Base-by-base conservation (phyloP, 1,284 basidiomycete genomes). In the Cystobasidium slooffiae region DNA sequence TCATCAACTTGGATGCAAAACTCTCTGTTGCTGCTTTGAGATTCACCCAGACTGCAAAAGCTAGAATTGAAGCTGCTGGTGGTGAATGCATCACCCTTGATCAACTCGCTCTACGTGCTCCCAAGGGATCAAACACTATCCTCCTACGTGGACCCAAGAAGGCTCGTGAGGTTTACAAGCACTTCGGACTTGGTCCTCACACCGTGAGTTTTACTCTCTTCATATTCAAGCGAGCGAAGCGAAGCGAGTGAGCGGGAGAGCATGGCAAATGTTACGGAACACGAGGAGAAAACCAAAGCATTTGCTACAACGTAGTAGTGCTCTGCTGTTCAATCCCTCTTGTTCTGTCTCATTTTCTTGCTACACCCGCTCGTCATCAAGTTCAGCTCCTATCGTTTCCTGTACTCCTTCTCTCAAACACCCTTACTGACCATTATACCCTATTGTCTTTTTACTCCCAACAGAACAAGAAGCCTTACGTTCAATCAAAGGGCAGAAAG, bases 11-110 rank as follows among this genome's bases (percentile, higher is more conserved):
- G 74, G 96, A 96, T 82, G 61, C 67, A 31, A 97, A 97, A 86
- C 86, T 99, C 81, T 89, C 92, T 78, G 85, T 99, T 78, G 96
- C 96, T 75, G 97, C 96, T 76, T 90, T 99, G 79, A 90, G 93
- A 78, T 98, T 99, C 90, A 94, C 96, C 77, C 88, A 88, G 80
- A 88, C 90, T 67, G 97, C 96, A 75, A 91, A 90, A 84, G 95
- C 93, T 83, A 91, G 97, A 80, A 98, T 99, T 84, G 84, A 94
- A 82, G 93, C 93, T 82, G 92, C 94, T 74, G 96, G 96, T 80
- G 96, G 96, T 82, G 96, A 99, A 86, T 88, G 87, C 78, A 83
- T 99, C 80, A 99, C 97, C 78, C 88, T 99, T 80, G 96, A 99
- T 85, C 95, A 98, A 85, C 92, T 99, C 78, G 96, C 96, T 72